A percentile compares a stretch with the other conserved stretches of the same genome.
Evolutionary conservation across 257 asterid genomes (phyloP).

Genomic region (Capsicum chinense): DNA sequence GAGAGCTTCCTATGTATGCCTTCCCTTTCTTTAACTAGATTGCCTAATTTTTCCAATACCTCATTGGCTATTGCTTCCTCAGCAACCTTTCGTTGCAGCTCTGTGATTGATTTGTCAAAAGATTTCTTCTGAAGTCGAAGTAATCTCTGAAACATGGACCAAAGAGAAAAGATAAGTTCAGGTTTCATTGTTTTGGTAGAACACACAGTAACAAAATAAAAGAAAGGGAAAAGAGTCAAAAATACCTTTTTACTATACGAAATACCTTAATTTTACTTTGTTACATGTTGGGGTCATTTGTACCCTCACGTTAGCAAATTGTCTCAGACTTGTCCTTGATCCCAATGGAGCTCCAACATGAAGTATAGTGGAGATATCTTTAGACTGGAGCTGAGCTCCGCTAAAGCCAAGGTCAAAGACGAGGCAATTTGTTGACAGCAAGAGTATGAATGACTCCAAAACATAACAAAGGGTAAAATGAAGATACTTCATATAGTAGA

Average conservation of each 20-base stretch:
- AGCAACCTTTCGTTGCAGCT: slow-evolving; percentile 61
- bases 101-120: slow-evolving; percentile 68
- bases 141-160: slow-evolving; percentile 58
- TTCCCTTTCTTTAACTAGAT: slow-evolving; percentile 71
- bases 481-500: background rate
- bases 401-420: background rate
- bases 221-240: background rate
- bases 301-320: background rate
- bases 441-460: background rate
- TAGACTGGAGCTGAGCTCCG: background rate
- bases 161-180: background rate
- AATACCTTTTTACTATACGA: background rate
- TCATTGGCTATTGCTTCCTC: slow-evolving; percentile 57
- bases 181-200: background rate
- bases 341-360: background rate
- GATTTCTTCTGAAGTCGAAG: slow-evolving; percentile 72
- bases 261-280: background rate
- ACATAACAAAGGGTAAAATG: background rate
- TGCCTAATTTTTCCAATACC: slow-evolving; percentile 57
- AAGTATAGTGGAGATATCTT: background rate
- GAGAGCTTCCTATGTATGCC: slow-evolving; percentile 73
- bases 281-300: background rate
- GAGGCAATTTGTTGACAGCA: background rate
- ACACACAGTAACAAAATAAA: background rate
- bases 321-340: background rate